Conservation (phyloP, 768 basidiomycete genomes). For the Boletales sp. region DNA sequence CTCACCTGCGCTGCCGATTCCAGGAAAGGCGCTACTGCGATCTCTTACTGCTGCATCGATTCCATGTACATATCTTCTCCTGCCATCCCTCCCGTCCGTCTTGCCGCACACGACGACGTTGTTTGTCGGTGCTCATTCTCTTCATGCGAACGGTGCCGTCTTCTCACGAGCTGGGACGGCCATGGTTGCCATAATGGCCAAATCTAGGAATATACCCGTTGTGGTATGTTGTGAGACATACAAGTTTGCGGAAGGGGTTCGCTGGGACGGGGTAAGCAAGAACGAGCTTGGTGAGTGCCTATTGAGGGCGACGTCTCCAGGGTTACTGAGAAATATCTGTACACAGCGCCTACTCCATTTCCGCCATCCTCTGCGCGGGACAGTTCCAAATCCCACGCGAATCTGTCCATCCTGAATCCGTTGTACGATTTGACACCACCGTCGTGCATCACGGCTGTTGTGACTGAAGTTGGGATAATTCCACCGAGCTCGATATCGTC, state of each 20-base stretch:
- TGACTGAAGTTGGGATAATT: constrained; percentile 95
- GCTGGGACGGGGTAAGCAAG: constrained; percentile 91
- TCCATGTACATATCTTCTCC: constrained; percentile 87
- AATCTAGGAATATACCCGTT: constrained; percentile 84
- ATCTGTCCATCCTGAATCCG: constrained; percentile 78
- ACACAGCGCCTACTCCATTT: constrained; percentile 28
- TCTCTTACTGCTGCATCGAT: constrained; percentile 66
- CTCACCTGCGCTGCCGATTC: constrained; percentile 1
- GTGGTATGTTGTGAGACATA: constrained; percentile 98
- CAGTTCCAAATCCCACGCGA: constrained; percentile 35
- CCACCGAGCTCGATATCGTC: constrained; percentile 89
- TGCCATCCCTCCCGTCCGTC: constrained; percentile 77
- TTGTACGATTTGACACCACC: constrained; percentile 95
- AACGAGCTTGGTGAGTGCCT: constrained; percentile 81
- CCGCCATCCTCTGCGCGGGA: constrained; percentile 13
- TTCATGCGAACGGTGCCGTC: constrained; percentile 92
- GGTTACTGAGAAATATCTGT: constrained; percentile 1
- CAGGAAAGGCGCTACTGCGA: constrained; percentile 77
- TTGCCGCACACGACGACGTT: constrained; percentile 82
- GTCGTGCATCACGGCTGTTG: constrained; percentile 88
- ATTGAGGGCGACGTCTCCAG: neutral
- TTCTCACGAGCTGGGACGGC: constrained; percentile 95
- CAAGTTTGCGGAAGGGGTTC: constrained; percentile 92
- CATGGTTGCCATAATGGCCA: constrained; percentile 94
- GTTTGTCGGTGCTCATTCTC: constrained; percentile 88